A percentile compares a stretch with the other conserved stretches of the same genome.
Evolutionary conservation across 139 green algal genomes (phyloP).

Genomic region (Chlorella sp.): DNA sequence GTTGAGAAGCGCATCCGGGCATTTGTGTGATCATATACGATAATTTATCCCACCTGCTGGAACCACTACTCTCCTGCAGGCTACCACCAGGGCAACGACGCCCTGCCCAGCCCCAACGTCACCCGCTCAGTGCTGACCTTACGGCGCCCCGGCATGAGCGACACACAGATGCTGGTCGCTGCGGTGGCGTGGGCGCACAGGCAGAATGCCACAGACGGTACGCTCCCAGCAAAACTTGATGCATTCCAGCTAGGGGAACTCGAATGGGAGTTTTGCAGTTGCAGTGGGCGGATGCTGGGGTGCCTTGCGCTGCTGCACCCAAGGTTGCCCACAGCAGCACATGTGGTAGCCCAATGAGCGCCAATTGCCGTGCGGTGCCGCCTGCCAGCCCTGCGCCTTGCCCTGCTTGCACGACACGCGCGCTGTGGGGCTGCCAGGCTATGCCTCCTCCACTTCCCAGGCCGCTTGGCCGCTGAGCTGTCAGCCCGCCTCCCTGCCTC

Average conservation of each 20-base stretch:
- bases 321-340: too few species aligned
- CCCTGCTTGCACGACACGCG: not conserved
- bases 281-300: too few species aligned
- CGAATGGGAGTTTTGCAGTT: too few species aligned
- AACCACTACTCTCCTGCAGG: not conserved
- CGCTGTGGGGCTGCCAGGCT: not conserved
- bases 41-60: too few species aligned
- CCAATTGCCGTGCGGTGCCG: not conserved
- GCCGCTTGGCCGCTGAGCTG: not conserved
- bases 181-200: conserved; percentile 11
- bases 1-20: too few species aligned
- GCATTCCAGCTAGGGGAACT: too few species aligned
- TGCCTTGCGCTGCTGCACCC: too few species aligned
- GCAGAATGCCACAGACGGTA: not conserved
- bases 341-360: too few species aligned
- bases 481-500: not conserved
- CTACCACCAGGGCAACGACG: conserved; percentile 15
- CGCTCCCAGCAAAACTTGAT: not conserved
- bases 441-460: too few species aligned
- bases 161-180: conserved; percentile 3
- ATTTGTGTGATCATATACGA: too few species aligned
- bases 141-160: not conserved
- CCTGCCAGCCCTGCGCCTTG: too few species aligned
- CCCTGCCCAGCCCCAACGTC: conserved; percentile 5
- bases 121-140: not conserved